Evolutionary conservation across 2,329 filamentous ascomycete species (phyloP), one percentile per base, ranked within the genome.

Genomic region (Phialocephala sp.): DNA sequence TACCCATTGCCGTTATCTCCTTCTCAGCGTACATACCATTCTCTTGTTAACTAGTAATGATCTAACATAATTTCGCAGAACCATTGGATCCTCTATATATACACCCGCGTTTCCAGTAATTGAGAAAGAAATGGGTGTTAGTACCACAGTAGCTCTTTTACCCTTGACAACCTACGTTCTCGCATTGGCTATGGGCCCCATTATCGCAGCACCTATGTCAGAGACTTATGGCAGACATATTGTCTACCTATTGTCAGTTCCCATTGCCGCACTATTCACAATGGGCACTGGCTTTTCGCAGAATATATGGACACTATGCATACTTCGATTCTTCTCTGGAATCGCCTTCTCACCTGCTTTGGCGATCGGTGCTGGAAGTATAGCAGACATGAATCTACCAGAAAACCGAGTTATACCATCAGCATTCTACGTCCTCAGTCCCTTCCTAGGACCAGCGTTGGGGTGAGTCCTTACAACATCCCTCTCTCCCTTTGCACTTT

Each of bases 241-340:
- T 0, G 74, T 85, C 6, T 73, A 83, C 8, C 79, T 83, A 41
- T 59, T 71, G 0, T 80, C 80, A 0, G 84, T 81, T 58, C 59
- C 83, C 0, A 80, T 85, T 72, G 87, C 85, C 64, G 76, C 82
- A 0, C 73, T 91, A n/a, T 83, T 91, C 68, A 82, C 84, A 20
- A 81, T 91, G 64, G 89, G 85, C 0, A 89, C 87, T 63, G 90
- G 87, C 0, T 79, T 90, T 12, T 82, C 87, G 0, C 84, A 84
- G 0, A 81, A 80, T 58, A 76, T 83, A 9, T 76, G 76, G 0
- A 79, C 79, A 5, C 74, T 83, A 11, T 76, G 83, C 43, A 77
- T 76, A 1, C 82, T 84, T 59, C 79, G 83, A 0, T 83, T 85
- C 65, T 71, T 85, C 1, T 78, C 81, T 0, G 83, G 82, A 0